Base-by-base conservation (phyloP, 306 rosid species). In the Prunus armeniaca region DNA sequence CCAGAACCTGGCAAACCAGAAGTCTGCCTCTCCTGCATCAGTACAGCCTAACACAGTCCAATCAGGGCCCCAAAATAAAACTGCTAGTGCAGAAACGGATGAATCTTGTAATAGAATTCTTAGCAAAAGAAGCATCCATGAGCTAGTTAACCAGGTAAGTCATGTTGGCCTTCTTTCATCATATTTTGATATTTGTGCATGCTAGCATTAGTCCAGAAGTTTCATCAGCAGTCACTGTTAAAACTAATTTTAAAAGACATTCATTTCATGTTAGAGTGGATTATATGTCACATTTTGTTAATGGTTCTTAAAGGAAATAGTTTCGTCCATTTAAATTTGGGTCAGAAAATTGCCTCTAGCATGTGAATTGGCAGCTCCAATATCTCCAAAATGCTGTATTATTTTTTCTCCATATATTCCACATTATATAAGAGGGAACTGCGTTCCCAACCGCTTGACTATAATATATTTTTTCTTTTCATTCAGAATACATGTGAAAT, bases 121-220 rank as follows among this genome's bases (percentile, higher is more conserved):
- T 84, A 81, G 97, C 84, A 92, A 95, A 89, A 88, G 99, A 89
- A 95, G 88, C 78, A 90, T 95, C 78, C 91, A 86, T 52, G 97
- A 92, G 83, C 90, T 95, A 27, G 93, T 92, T 80, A 88, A 60
- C 86, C 97, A 95, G 91, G 99, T 85, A 63, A 67, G 67, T 63
- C 65, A 69, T 77, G 71, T 22, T 61, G 67, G 49, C 47, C 73
- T 24, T 79, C 71, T 25, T 4, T 58, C 27, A 68, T 58, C 57
- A 20, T 61, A 24, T 62, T 19, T 47, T 52, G 47, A 50, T 52
- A 51, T 69, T 24, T 43, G 25, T 28, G 11, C n/a, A 9, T 43
- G 19, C 55, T 72, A 22, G 38, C 57, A 54, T 69, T 28, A 41
- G 1, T 63, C 12, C 28, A 2, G 66, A 25, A 25, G 38, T 30